Evolutionary conservation across 176 grass and related monocot genomes (phyloP).

Genomic region (Carex myosuroides): DNA sequence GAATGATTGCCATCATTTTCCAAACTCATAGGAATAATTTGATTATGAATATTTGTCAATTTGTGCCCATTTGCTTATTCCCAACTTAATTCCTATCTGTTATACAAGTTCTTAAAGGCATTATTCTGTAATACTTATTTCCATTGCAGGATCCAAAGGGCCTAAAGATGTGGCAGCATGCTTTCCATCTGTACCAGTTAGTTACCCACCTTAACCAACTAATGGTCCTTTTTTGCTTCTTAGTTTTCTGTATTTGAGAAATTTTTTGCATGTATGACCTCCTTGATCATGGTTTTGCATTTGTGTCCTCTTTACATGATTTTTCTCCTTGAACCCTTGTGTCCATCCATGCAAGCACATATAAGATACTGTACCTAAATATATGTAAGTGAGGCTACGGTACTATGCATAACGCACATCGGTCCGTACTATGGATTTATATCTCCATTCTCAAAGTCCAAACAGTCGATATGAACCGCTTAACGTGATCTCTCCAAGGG

Average conservation of each 20-base stretch:
- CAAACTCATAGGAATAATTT: background rate
- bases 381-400: background rate
- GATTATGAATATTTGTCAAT: background rate
- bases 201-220: background rate
- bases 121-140: slow-evolving; percentile 18
- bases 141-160: slow-evolving; percentile 73
- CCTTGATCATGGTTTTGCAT: slow-evolving; percentile 6
- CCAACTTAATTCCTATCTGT: background rate
- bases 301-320: background rate
- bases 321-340: background rate
- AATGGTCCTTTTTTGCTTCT: background rate
- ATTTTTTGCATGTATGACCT: background rate
- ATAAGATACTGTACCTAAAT: background rate
- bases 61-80: background rate
- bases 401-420: no score
- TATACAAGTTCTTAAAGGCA: background rate
- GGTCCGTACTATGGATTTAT: no score
- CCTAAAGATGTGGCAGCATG: slow-evolving; percentile 81
- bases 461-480: no score
- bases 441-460: no score
- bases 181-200: slow-evolving; percentile 80
- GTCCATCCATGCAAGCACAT: background rate
- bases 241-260: background rate
- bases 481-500: background rate
- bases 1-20: background rate